phyloP scores from a whole-genome alignment of 805 yeast genomes.

The Candida maris region DNA sequence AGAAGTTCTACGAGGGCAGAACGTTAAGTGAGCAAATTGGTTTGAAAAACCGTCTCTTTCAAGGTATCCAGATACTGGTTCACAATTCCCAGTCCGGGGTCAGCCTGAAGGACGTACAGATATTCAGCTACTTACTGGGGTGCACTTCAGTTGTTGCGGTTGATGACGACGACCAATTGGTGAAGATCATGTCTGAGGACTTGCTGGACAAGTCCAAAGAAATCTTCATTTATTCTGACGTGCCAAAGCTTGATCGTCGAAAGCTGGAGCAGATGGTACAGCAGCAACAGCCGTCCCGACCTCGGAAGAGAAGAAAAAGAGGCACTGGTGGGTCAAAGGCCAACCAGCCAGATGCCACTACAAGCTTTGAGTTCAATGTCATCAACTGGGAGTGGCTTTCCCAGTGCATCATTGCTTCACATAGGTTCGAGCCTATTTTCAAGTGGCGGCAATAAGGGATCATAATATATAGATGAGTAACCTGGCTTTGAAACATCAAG shows the following conservation, averaged over 20 bases:
- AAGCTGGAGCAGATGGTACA: constrained; percentile 3
- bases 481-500: too few species aligned
- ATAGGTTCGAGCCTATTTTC: constrained; percentile 13
- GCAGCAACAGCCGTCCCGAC: background rate
- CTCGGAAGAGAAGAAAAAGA: constrained; percentile 2
- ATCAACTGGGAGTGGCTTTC: constrained; percentile 67
- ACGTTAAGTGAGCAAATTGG: constrained; percentile 39
- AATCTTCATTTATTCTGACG: constrained; percentile 7
- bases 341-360: background rate
- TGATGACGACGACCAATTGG: constrained; percentile 4
- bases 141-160: constrained; percentile 6
- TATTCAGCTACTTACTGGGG: constrained; percentile 12
- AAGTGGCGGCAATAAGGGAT: constrained; percentile 27
- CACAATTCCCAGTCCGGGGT: constrained; percentile 16
- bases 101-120: constrained; percentile 6
- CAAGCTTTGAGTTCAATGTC: constrained; percentile 22
- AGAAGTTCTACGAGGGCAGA: constrained; percentile 32
- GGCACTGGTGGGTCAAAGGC: background rate
- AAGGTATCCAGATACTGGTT: constrained; percentile 34
- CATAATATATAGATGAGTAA: too few species aligned
- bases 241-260: constrained; percentile 9
- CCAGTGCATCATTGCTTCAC: constrained; percentile 47
- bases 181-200: constrained; percentile 1
- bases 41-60: constrained; percentile 37
- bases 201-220: background rate